A percentile compares a stretch with the other conserved stretches of the same genome.
These are phyloP conservation scores for Rosa hybrid DNA, from an alignment of 331 rosid species.

Conservation along the genomic window DNA sequence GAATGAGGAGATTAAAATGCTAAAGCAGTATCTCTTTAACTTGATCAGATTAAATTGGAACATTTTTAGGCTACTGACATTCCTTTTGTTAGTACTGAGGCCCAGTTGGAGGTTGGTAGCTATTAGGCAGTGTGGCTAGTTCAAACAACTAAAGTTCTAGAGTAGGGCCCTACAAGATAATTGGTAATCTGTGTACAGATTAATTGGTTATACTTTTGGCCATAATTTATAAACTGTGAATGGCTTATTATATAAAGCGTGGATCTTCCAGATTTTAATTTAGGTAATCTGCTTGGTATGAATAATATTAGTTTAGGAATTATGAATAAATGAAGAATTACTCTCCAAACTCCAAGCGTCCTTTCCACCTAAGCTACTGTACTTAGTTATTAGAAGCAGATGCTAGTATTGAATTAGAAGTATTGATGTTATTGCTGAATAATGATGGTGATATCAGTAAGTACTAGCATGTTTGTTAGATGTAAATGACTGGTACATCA, in stretches of 20 bases:
- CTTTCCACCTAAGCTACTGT: neutral
- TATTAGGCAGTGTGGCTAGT: neutral
- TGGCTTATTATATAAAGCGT: neutral
- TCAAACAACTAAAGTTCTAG: neutral
- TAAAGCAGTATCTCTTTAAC: neutral
- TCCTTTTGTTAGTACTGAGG: neutral
- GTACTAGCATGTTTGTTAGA: neutral
- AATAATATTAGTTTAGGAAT: neutral
- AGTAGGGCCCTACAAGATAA: neutral
- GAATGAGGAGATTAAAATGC: neutral
- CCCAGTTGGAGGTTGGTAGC: neutral
- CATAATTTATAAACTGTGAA: neutral
- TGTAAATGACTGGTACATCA: neutral
- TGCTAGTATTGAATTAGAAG: neutral
- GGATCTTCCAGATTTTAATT: neutral
- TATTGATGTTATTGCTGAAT: too few relatives aligned
- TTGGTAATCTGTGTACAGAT: neutral
- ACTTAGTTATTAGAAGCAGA: neutral
- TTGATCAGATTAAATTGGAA: constrained; percentile 6
- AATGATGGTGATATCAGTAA: too few relatives aligned
- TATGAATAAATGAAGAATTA: neutral
- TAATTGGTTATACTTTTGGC: neutral
- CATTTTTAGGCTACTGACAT: neutral
- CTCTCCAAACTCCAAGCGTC: neutral
- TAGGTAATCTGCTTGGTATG: neutral